Conservation (phyloP, 768 basidiomycete genomes). For the Termitomyces eurrhizus region DNA sequence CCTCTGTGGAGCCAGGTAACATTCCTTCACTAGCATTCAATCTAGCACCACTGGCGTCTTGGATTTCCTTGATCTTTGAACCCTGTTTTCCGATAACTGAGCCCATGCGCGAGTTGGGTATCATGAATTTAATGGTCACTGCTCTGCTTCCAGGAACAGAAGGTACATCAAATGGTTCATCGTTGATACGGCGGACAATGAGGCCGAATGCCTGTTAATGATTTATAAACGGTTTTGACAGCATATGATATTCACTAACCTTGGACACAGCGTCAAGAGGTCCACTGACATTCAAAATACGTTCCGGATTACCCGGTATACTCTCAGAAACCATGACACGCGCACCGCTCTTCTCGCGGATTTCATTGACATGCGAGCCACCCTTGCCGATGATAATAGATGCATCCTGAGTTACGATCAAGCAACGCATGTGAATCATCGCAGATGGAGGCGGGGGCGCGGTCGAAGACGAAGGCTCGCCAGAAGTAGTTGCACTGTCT, state of each 20-base stretch:
- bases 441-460: constrained; percentile 61
- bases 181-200: constrained; percentile 97
- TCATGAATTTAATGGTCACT: constrained; percentile 99
- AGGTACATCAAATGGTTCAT: constrained; percentile 96
- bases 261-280: constrained; percentile 98
- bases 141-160: constrained; percentile 97
- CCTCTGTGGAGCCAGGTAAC: constrained; percentile 99
- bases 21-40: constrained; percentile 97
- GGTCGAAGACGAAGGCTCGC: constrained; percentile 47
- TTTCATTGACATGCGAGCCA: constrained; percentile 96
- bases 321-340: constrained; percentile 97
- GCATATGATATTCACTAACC: constrained; percentile 40
- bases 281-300: constrained; percentile 94
- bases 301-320: constrained; percentile 98
- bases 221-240: not conserved
- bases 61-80: constrained; percentile 98
- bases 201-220: constrained; percentile 86
- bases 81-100: constrained; percentile 98
- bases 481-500: constrained; percentile 45
- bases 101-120: constrained; percentile 98
- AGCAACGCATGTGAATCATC: constrained; percentile 94
- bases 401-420: constrained; percentile 99
- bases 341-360: constrained; percentile 95
- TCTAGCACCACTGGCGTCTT: constrained; percentile 95
- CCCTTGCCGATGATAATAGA: constrained; percentile 98